These are phyloP conservation scores for Mucuna pruriens DNA, from an alignment of 306 rosid species.

Conservation along the genomic window DNA sequence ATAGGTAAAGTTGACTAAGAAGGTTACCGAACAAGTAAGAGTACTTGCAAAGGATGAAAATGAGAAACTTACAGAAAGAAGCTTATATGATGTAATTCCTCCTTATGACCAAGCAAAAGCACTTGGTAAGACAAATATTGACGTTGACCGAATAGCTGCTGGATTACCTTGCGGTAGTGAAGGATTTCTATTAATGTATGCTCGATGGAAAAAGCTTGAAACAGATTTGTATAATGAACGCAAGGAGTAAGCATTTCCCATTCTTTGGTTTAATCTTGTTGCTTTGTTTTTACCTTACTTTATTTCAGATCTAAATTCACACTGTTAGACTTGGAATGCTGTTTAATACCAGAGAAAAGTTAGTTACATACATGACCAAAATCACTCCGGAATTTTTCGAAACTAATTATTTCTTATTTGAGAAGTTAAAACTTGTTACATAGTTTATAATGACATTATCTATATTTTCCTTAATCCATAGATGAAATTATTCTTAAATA, in stretches of 20 bases:
- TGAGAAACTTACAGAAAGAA: slow-evolving; percentile 70
- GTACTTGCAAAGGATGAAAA: slow-evolving; percentile 82
- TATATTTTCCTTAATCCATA: slow-evolving; percentile 7
- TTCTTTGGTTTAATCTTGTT: slow-evolving; percentile 30
- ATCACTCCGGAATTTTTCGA: slow-evolving; percentile 6
- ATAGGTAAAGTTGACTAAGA: slow-evolving; percentile 84
- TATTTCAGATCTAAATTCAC: slow-evolving; percentile 27
- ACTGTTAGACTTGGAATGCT: slow-evolving; percentile 20
- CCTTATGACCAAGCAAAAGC: slow-evolving; percentile 99
- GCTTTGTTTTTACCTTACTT: slow-evolving; percentile 6
- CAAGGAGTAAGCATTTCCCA: slow-evolving; percentile 70
- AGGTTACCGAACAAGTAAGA: slow-evolving; percentile 97
- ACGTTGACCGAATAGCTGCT: slow-evolving; percentile 93
- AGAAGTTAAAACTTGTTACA: slow-evolving; percentile 21
- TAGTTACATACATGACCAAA: slow-evolving; percentile 26
- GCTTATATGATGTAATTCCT: slow-evolving; percentile 74
- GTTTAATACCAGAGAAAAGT: neutral
- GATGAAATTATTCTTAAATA: slow-evolving; percentile 19
- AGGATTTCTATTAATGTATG: slow-evolving; percentile 96
- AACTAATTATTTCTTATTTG: slow-evolving; percentile 29
- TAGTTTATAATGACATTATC: neutral
- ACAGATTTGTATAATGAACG: slow-evolving; percentile 94
- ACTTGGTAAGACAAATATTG: slow-evolving; percentile 95
- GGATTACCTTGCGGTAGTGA: slow-evolving; percentile 99
- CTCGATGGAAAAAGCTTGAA: slow-evolving; percentile 99